Percentiles rank a stretch among this genome's conserved stretches.
Evolutionary conservation across 805 yeast species (phyloP).

Genomic region (Blastobotrys robertii): DNA sequence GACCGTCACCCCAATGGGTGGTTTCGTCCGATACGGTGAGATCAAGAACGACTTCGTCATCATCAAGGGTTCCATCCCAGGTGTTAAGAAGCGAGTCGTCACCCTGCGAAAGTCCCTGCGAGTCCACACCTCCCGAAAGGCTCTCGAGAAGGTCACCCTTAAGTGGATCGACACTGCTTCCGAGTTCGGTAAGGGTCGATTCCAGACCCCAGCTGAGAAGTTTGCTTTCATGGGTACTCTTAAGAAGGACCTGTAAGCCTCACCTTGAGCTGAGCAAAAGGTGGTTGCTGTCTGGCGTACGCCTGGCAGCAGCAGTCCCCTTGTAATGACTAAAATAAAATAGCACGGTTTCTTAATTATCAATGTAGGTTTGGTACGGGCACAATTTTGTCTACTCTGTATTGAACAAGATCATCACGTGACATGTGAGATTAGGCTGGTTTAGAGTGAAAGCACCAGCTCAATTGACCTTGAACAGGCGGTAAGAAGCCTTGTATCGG

Average conservation of each 20-base stretch:
- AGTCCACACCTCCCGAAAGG: constrained; percentile 97
- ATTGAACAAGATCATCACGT: too few species aligned
- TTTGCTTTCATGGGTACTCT: constrained; percentile 99
- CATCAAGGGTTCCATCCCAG: constrained; percentile 99
- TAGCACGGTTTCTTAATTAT: too few species aligned
- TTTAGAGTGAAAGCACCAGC: too few species aligned
- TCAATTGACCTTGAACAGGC: too few species aligned
- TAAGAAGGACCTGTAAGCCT: constrained; percentile 74
- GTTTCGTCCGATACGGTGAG: constrained; percentile 98
- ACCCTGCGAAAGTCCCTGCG: constrained; percentile 97
- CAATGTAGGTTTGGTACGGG: too few species aligned
- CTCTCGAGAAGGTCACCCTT: constrained; percentile 90
- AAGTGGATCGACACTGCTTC: constrained; percentile 99
- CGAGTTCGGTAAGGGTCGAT: constrained; percentile 99
- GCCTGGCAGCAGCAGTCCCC: too few species aligned
- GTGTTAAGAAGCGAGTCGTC: constrained; percentile 99
- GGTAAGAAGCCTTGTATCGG: too few species aligned
- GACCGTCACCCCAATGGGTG: constrained; percentile 99
- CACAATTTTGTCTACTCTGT: too few species aligned
- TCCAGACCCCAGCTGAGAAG: constrained; percentile 99
- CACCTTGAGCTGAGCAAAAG: background rate
- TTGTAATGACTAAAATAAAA: too few species aligned
- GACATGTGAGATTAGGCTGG: too few species aligned
- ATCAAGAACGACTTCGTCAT: constrained; percentile 96
- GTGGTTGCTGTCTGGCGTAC: too few species aligned